Evolutionary conservation across 306 rosid genomes (phyloP), one percentile per base, ranked within the genome.

Genomic region (Arachis stenosperma): DNA sequence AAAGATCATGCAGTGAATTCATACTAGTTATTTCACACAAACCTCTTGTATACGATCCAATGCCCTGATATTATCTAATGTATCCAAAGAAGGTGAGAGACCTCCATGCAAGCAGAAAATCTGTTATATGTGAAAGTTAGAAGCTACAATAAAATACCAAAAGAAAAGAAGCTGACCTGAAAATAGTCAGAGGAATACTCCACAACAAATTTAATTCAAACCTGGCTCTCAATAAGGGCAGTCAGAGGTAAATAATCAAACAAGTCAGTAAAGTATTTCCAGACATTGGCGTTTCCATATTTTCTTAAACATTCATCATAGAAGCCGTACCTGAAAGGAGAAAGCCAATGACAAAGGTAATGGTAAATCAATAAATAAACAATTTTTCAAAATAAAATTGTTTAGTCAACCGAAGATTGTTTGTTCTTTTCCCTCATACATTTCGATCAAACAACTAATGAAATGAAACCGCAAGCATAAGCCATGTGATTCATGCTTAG

Each of bases 201-300:
- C 62, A 73, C 65, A 71, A 61, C 41, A 65, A 75, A 58, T 56
- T 43, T 8, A 78, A 78, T 68, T 79, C 90, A 76, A 60, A 93
- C 98, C 98, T 93, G 98, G 89, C 97, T 90, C 90, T 93, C 98
- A 57, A 93, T 89, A 68, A 93, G 97, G 78, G 98, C 98, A 58
- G 98, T 93, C 65, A 93, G 89, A 64, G 98, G 98, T 78, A 93
- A 86, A 75, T 93, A 93, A 89, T 93, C 98, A 84, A 93, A 93
- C 69, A 93, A 81, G 75, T 93, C 97, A 0, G 98, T 93, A 55
- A 93, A 93, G 79, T 67, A 84, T 82, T 93, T 93, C 98, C 98
- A 93, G 71, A 93, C 98, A 85, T 93, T 93, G 64, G 98, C 98
- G 75, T 93, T 93, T 73, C 98, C 98, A 37, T 93, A 93, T 86